Percentiles rank a stretch among this genome's conserved stretches.
phyloP scores from a whole-genome alignment of 2,329 filamentous ascomycete genomes.

The Sporothrix brasiliensis region DNA sequence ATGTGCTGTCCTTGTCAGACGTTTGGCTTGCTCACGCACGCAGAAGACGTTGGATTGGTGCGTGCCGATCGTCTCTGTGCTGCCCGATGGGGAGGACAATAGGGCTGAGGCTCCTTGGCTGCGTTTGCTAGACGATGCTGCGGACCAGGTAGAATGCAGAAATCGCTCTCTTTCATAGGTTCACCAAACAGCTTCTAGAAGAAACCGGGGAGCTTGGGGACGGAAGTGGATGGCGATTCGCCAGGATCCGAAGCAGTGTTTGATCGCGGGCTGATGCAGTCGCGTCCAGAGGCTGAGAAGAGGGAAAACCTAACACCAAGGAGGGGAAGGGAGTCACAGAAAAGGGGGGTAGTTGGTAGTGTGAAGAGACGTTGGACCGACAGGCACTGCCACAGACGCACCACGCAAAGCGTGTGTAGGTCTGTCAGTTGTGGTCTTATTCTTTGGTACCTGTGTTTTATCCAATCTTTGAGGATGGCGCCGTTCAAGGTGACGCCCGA shows the following conservation, averaged over 20 bases:
- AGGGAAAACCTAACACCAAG: not conserved
- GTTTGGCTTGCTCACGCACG: not conserved
- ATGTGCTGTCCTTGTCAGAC: not conserved
- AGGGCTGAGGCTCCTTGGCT: conserved; percentile 30
- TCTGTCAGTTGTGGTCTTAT: not conserved
- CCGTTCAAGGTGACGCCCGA: not conserved
- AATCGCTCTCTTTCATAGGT: conserved; percentile 2
- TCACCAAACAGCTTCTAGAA: conserved; percentile 17
- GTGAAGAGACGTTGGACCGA: not conserved
- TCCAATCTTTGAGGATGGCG: conserved; percentile 2
- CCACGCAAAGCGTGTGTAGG: not conserved
- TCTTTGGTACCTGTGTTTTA: not conserved
- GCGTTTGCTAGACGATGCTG: conserved; percentile 26
- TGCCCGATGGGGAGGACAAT: conserved; percentile 10
- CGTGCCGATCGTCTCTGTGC: not conserved
- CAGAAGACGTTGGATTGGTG: not conserved
- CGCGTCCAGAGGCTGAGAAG: conserved; percentile 9
- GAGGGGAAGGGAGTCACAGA: not conserved
- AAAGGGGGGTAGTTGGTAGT: not conserved
- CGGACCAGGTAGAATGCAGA: conserved; percentile 23
- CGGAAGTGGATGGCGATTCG: conserved; percentile 1
- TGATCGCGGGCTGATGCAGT: conserved; percentile 6
- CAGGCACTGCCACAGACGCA: conserved; percentile 29
- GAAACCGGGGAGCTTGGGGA: not conserved
- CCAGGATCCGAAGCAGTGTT: conserved; percentile 18